These are phyloP conservation scores for Moniliophthora roreri DNA, from an alignment of 1,284 basidiomycete species.

Conservation along the genomic window DNA sequence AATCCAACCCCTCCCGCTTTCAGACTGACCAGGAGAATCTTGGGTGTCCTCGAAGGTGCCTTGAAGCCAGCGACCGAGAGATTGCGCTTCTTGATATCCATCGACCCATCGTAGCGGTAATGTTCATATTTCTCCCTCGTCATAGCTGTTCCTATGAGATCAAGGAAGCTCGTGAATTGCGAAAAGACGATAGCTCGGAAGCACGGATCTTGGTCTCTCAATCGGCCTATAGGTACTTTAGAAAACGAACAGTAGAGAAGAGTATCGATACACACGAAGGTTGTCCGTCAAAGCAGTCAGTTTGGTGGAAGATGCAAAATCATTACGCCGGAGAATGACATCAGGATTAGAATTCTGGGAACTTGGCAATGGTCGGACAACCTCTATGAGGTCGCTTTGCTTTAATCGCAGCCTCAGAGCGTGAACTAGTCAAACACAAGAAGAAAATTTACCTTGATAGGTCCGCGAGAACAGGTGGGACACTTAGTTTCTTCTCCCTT, in stretches of 20 bases:
- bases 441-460: slow-evolving; percentile 49
- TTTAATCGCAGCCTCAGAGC: slow-evolving; percentile 23
- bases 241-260: background rate
- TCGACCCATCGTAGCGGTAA: slow-evolving; percentile 91
- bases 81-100: slow-evolving; percentile 85
- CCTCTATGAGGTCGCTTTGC: slow-evolving; percentile 66
- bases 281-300: slow-evolving; percentile 72
- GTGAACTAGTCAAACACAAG: background rate
- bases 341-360: slow-evolving; percentile 42
- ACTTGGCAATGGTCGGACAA: slow-evolving; percentile 44
- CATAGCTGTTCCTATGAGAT: slow-evolving; percentile 78
- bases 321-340: slow-evolving; percentile 70
- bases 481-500: slow-evolving; percentile 69
- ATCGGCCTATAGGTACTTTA: slow-evolving; percentile 39
- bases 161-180: slow-evolving; percentile 83
- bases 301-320: slow-evolving; percentile 88
- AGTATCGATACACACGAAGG: slow-evolving; percentile 47
- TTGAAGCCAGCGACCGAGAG: slow-evolving; percentile 79
- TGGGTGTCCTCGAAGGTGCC: slow-evolving; percentile 61
- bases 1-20: slow-evolving; percentile 95
- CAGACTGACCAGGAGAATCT: slow-evolving; percentile 85
- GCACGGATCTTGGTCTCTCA: slow-evolving; percentile 71
- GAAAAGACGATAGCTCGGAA: slow-evolving; percentile 90
- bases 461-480: slow-evolving; percentile 67
- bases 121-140: slow-evolving; percentile 74